Conservation (phyloP, 345 rosid species). For the Eucalyptus shirleyi region DNA sequence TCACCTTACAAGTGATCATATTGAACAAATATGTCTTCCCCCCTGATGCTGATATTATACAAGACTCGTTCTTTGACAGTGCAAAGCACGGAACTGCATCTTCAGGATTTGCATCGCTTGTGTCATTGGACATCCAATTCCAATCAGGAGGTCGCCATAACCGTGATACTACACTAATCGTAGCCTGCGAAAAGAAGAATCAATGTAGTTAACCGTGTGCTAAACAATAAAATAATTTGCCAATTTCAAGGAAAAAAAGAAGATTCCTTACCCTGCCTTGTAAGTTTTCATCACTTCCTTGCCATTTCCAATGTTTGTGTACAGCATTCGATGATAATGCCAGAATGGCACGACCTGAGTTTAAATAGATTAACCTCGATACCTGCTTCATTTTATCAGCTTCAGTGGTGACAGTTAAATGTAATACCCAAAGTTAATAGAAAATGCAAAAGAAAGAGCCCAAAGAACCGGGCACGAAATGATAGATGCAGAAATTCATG, state of each 20-base stretch:
- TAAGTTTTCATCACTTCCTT: neutral
- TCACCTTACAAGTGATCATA: slow-evolving; percentile 40
- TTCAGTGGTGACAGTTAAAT: neutral
- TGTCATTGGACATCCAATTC: slow-evolving; percentile 60
- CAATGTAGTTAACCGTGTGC: neutral
- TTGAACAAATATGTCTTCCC: slow-evolving; percentile 53
- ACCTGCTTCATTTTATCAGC: slow-evolving; percentile 27
- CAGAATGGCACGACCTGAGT: slow-evolving; percentile 56
- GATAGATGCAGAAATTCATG: too few species aligned
- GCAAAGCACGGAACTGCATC: slow-evolving; percentile 80
- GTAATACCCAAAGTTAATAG: too few species aligned
- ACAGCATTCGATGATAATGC: slow-evolving; percentile 78
- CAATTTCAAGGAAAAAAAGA: neutral
- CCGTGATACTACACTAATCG: slow-evolving; percentile 36
- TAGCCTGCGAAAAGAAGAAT: slow-evolving; percentile 29
- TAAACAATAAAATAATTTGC: neutral
- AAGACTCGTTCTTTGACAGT: slow-evolving; percentile 66
- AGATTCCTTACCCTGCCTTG: neutral
- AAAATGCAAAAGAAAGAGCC: too few species aligned
- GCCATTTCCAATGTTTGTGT: slow-evolving; percentile 67
- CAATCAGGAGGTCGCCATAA: slow-evolving; percentile 59
- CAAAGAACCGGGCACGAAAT: too few species aligned
- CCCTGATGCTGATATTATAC: slow-evolving; percentile 63
- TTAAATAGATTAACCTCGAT: slow-evolving; percentile 61
- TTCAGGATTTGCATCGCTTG: slow-evolving; percentile 51